Evolutionary conservation across 768 basidiomycete genomes (phyloP).

Genomic region (Boletus barrowsii): DNA sequence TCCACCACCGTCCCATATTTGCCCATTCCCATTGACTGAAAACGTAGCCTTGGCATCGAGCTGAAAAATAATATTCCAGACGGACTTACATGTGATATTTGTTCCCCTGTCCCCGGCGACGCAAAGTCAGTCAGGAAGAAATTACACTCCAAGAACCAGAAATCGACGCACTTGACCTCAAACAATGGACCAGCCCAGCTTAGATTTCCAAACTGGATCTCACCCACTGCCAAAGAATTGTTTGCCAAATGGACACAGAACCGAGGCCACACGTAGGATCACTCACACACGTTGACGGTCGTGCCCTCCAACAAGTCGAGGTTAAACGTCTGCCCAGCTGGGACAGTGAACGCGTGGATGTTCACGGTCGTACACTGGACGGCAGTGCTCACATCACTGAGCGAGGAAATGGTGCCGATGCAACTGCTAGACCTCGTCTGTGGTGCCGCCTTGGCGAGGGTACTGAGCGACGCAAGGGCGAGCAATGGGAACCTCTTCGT

Average conservation of each 20-base stretch:
- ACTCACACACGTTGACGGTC: constrained; percentile 57
- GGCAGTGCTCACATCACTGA: constrained; percentile 50
- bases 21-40: constrained; percentile 40
- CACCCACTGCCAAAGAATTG: constrained; percentile 42
- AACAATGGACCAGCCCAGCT: constrained; percentile 57
- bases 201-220: constrained; percentile 52
- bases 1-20: constrained; percentile 42
- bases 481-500: constrained; percentile 8
- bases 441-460: constrained; percentile 14
- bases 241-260: neutral
- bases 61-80: neutral
- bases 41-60: neutral
- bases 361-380: constrained; percentile 56
- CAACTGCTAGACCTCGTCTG: constrained; percentile 26
- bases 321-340: constrained; percentile 50
- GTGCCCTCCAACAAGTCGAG: constrained; percentile 46
- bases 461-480: constrained; percentile 15
- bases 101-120: constrained; percentile 36
- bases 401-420: constrained; percentile 51
- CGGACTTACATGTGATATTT: constrained; percentile 44
- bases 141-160: neutral
- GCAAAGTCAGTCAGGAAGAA: neutral
- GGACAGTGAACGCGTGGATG: constrained; percentile 55
- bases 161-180: constrained; percentile 40
- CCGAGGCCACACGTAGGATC: no score